Base-by-base conservation (phyloP, 2,329 filamentous ascomycete genomes). In the Didymella exigua region DNA sequence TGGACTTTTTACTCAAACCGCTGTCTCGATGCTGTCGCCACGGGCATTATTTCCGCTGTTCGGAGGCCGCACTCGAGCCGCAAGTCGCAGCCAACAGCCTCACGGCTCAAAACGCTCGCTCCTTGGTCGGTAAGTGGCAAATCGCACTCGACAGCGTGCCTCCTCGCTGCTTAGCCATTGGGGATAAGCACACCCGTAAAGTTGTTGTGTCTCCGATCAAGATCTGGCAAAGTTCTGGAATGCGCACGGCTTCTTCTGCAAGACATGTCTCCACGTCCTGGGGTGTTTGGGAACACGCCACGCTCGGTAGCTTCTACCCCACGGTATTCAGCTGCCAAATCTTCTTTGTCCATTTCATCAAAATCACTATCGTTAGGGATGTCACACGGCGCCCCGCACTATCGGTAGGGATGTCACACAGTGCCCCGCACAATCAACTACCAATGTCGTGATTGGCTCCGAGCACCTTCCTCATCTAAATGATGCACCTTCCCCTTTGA, bases 311-410 rank as follows among this genome's bases (percentile, higher is more conserved):
- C 29, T 36, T 42, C 48, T 61, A 57, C 58, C 60, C 61, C 56
- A 62, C 60, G 58, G 14, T 47, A 24, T 51, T 41, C 30, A 52
- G 54, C 29, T 56, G 26, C 61, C 63, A 64, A 64, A 61, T 62
- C 51, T 62, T 60, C 40, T 63, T 33, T 63, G 37, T 60, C 65
- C 61, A 61, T 55, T 10, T 56, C 56, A 65, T 62, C 63, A 63
- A 62, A 57, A 50, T 34, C 60, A 64, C 60, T 68, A 68, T 70
- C 67, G 59, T 66, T 64, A 65, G 60, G 60, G 34, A 46, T 52
- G 54, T 63, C 62, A 64, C 43, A 59, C 33, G 49, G 16, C 34
- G 59, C 63, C 58, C 59, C 54, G 55, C 42, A 14, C 52, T 65
- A 65, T 68, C 34, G n/a, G n/a, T 64, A 65, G 60, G 60, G 34